Base-by-base conservation (phyloP, 2,329 filamentous ascomycete genomes). In the Delphinella strobiligena region DNA sequence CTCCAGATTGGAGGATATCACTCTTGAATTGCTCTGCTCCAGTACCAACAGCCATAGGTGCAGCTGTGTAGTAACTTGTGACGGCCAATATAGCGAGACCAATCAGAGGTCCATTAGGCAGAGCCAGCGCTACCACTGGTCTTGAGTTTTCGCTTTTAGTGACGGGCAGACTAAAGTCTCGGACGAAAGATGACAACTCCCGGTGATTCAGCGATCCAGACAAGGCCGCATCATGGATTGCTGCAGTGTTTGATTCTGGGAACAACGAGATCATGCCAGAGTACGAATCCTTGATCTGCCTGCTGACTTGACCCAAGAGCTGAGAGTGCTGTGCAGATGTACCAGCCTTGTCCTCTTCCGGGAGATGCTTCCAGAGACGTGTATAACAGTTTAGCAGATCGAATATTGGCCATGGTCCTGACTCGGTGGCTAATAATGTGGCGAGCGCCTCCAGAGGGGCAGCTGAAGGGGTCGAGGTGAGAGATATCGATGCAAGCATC, bases 21-120 rank as follows among this genome's bases (percentile, higher is more conserved):
- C 63, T 59, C 16, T 62, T 61, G 45, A 74, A 68, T 47, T 75
- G 71, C 32, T 68, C 66, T 2, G 59, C 51, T 12, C 54, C 54
- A 8, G 62, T 66, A 1, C 63, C 61, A 5, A 67, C 61, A 36
- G 69, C 69, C 45, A 75, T 63, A 1, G 71, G 71, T 2, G 70
- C 69, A 31, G 68, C 64, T 4, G 62, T 69, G 48, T 71, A 74
- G 43, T 64, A 67, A 14, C 63, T 68, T 3, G 67, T 57, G 4
- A 69, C 63, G 0, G 70, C 67, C 12, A 75, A 49, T 18, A 65
- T 64, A 2, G 67, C 62, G 10, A 70, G 58, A 8, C 69, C 71
- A n/a, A 74, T 56, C 1, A 72, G 52, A 9, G 68, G 67, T 3
- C 71, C 71, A 46, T 74, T 75, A 1, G 69, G 69, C 4, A 75